Evolutionary conservation across 2,329 filamentous ascomycete species (phyloP).

Genomic region (Neonectria hederae): DNA sequence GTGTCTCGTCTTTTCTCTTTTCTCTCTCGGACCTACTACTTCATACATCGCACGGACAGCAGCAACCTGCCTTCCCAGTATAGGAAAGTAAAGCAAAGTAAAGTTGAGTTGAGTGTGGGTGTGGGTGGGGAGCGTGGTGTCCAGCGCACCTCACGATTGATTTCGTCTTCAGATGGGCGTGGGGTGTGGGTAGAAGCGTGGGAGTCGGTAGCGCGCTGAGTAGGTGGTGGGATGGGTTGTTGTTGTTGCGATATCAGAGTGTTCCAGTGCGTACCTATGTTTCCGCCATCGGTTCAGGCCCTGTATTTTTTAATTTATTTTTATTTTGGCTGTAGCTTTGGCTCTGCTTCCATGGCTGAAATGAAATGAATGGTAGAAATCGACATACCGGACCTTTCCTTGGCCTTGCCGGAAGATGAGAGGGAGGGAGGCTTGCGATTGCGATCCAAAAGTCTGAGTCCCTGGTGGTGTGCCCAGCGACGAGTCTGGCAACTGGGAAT

Average conservation of each 20-base stretch:
- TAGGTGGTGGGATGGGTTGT: slow-evolving; percentile 1
- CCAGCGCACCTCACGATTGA: not conserved
- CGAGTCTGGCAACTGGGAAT: not conserved
- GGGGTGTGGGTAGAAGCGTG: slow-evolving; percentile 13
- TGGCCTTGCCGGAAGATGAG: not conserved
- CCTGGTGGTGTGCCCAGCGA: not conserved
- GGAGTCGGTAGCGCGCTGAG: slow-evolving; percentile 5
- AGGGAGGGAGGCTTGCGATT: not conserved
- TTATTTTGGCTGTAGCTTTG: not conserved
- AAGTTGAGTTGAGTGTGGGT: not conserved
- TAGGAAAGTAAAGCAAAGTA: not conserved
- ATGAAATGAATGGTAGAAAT: not conserved
- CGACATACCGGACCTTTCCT: not conserved
- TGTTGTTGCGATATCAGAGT: slow-evolving; percentile 18
- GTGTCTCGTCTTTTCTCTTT: not conserved
- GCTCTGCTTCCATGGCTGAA: not conserved
- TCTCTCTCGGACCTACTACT: not conserved
- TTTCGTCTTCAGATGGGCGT: not conserved
- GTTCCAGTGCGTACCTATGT: not conserved
- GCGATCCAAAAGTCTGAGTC: not conserved
- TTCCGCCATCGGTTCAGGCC: not conserved
- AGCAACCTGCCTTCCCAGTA: slow-evolving; percentile 14
- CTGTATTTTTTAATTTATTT: not conserved
- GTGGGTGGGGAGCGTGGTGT: slow-evolving; percentile 9
- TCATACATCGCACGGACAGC: not conserved